Percentiles rank a stretch among this genome's conserved stretches.
These are phyloP conservation scores for Dillenia suffruticosa DNA, from an alignment of 164 flowering plant species.

Conservation along the genomic window DNA sequence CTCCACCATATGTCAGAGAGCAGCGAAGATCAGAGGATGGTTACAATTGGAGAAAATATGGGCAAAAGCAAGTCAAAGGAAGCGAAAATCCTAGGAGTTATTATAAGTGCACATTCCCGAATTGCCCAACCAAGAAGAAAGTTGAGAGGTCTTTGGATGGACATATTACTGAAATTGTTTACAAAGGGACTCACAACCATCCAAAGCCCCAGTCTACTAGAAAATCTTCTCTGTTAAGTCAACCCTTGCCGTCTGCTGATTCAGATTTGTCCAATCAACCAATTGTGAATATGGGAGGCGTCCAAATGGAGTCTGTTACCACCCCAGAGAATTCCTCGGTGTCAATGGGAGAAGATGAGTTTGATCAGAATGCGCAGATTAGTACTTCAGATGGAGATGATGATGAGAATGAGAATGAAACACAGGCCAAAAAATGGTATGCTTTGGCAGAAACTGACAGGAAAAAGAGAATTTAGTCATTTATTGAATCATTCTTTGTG, in stretches of 20 bases:
- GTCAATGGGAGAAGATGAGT: conserved; percentile 58
- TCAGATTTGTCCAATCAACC: conserved; percentile 29
- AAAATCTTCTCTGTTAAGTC: conserved; percentile 38
- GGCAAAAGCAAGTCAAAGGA: conserved; percentile 85
- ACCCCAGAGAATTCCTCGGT: conserved; percentile 63
- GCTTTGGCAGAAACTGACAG: neutral
- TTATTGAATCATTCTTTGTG: neutral
- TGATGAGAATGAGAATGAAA: conserved; percentile 37
- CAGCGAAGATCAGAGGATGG: conserved; percentile 71
- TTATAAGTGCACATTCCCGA: conserved; percentile 74
- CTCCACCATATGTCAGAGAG: conserved; percentile 41
- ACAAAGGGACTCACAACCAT: conserved; percentile 81
- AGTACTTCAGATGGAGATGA: conserved; percentile 46
- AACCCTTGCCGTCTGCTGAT: conserved; percentile 10
- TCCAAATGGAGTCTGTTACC: conserved; percentile 28
- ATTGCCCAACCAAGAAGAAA: conserved; percentile 80
- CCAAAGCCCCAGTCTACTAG: conserved; percentile 73
- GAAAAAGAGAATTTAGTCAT: neutral
- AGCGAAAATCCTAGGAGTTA: conserved; percentile 79
- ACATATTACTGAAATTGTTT: conserved; percentile 78
- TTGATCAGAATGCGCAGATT: conserved; percentile 43
- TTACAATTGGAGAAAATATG: conserved; percentile 87
- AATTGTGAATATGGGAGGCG: conserved; percentile 7
- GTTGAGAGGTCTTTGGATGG: conserved; percentile 78
- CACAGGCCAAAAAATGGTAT: conserved; percentile 70